Conservation (phyloP, 2,329 filamentous ascomycete genomes). For the Monosporascus sp. region DNA sequence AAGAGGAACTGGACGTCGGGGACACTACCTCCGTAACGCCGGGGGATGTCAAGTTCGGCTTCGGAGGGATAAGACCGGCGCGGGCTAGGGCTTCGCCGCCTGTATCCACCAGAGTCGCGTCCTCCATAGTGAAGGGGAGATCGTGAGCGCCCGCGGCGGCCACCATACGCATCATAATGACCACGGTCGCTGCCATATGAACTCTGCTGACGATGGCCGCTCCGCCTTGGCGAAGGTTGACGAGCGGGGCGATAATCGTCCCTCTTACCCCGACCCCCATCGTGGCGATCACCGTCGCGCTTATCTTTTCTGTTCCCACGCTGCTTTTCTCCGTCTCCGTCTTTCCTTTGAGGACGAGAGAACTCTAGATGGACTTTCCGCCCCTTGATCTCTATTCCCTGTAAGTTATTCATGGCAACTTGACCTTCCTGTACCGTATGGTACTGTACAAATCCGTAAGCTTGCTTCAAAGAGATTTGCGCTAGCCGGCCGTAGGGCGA, state of each 20-base stretch:
- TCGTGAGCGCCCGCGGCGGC: conserved; percentile 58
- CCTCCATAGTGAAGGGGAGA: conserved; percentile 52
- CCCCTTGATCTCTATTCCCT: conserved; percentile 78
- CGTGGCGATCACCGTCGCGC: conserved; percentile 42
- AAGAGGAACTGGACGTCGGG: conserved; percentile 88
- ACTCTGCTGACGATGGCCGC: conserved; percentile 28
- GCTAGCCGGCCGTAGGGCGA: conserved; percentile 79
- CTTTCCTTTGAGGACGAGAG: conserved; percentile 80
- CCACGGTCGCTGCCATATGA: conserved; percentile 33
- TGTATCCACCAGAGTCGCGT: conserved; percentile 47
- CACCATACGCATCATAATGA: conserved; percentile 32
- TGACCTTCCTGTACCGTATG: conserved; percentile 69
- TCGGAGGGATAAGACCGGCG: conserved; percentile 42
- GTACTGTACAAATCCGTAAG: conserved; percentile 96
- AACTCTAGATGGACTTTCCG: conserved; percentile 90
- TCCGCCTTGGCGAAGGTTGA: conserved; percentile 20
- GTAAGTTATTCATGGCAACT: conserved; percentile 68
- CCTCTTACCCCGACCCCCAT: conserved; percentile 16
- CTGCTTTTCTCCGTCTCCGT: conserved; percentile 59
- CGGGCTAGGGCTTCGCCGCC: conserved; percentile 67
- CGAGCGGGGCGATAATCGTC: conserved; percentile 21
- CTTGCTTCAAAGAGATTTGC: conserved; percentile 93
- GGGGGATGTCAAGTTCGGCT: conserved; percentile 63
- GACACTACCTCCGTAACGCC: conserved; percentile 66
- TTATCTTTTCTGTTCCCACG: conserved; percentile 41